A percentile compares a stretch with the other conserved stretches of the same genome.
Evolutionary conservation across 495 filamentous ascomycete genomes (phyloP).

Genomic region (Aspergillus saccharolyticus): DNA sequence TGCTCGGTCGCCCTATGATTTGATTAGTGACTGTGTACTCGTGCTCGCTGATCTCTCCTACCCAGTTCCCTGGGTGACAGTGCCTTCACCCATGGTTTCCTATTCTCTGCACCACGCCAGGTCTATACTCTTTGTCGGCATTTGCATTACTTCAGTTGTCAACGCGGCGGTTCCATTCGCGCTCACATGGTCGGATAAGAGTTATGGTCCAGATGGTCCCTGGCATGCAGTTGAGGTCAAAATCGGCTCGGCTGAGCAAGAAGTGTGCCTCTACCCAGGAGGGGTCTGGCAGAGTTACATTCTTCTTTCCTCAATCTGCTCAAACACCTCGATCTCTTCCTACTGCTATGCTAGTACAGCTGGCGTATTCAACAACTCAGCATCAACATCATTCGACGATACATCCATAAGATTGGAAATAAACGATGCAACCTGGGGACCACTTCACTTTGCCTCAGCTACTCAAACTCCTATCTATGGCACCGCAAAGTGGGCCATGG

Average conservation of each 20-base stretch:
- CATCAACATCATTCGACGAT: neutral
- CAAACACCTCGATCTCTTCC: neutral
- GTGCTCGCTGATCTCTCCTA: no score
- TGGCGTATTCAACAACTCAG: neutral
- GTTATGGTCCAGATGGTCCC: constrained; percentile 7
- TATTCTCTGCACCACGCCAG: no score
- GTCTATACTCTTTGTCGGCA: no score
- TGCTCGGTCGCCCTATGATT: no score
- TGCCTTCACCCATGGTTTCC: no score
- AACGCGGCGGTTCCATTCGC: no score
- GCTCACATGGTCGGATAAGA: constrained; percentile 4
- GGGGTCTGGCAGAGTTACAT: constrained; percentile 5
- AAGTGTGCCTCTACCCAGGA: constrained; percentile 1
- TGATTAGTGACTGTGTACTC: no score
- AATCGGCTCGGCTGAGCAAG: neutral
- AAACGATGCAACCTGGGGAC: neutral
- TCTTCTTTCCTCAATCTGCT: constrained; percentile 3
- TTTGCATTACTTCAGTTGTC: no score
- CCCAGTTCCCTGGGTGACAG: no score
- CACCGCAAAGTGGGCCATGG: neutral
- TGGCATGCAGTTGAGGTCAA: constrained; percentile 6
- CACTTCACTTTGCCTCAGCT: neutral
- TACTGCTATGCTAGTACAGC: neutral
- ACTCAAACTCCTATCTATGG: neutral
- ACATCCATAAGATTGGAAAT: neutral